Conservation (phyloP, 2,329 filamentous ascomycete species). For the Beauveria brongniartii region DNA sequence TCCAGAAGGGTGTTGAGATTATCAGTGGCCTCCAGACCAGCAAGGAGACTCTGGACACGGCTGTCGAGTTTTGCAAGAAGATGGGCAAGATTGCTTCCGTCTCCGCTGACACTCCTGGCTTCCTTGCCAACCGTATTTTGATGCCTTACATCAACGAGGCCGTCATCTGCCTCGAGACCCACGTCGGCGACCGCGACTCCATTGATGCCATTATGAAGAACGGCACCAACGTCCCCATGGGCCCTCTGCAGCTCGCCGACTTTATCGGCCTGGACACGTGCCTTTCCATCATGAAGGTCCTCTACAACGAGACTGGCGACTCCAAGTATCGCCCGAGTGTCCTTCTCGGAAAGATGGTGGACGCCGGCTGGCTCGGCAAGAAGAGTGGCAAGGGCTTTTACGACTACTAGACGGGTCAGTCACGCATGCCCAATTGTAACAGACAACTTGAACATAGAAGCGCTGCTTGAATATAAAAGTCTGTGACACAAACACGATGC, state of each 20-base stretch:
- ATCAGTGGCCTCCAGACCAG: slow-evolving; percentile 92
- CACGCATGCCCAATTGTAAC: neutral
- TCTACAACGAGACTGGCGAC: slow-evolving; percentile 86
- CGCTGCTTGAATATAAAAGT: neutral
- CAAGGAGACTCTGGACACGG: slow-evolving; percentile 68
- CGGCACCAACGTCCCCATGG: slow-evolving; percentile 97
- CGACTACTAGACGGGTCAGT: slow-evolving; percentile 52
- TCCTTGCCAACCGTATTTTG: slow-evolving; percentile 90
- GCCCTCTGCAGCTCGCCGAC: slow-evolving; percentile 84
- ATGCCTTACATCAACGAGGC: slow-evolving; percentile 99
- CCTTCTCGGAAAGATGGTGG: slow-evolving; percentile 87
- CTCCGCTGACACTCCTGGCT: slow-evolving; percentile 85
- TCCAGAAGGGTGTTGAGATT: slow-evolving; percentile 97
- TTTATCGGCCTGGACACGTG: slow-evolving; percentile 98
- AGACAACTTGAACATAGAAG: neutral
- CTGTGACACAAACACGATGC: neutral
- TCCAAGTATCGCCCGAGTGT: slow-evolving; percentile 91
- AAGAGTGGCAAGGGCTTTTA: slow-evolving; percentile 97
- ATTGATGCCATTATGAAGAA: slow-evolving; percentile 99
- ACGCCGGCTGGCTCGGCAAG: slow-evolving; percentile 95
- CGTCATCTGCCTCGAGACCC: slow-evolving; percentile 89
- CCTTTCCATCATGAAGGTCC: slow-evolving; percentile 90
- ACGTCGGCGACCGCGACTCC: slow-evolving; percentile 78
- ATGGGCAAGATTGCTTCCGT: slow-evolving; percentile 91
- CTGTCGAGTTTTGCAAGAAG: slow-evolving; percentile 74